These are phyloP conservation scores for Straminergon stramineum DNA, from an alignment of 225 moss, liverwort and hornwort species.

Conservation along the genomic window DNA sequence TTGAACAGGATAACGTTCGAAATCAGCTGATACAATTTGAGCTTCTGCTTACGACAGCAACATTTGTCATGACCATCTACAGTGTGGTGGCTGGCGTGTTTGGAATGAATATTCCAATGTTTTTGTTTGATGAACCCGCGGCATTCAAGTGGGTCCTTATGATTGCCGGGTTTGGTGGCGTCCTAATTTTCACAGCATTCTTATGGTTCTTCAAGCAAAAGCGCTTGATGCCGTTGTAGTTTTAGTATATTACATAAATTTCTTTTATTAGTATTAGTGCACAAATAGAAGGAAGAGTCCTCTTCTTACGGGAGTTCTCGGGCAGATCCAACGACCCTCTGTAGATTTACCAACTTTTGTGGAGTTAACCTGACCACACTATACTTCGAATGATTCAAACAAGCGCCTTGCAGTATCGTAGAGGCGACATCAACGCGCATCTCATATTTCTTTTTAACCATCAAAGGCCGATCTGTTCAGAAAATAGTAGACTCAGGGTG, in stretches of 20 bases:
- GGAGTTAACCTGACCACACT: neutral
- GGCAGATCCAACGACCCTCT: neutral
- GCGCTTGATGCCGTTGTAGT: conserved; percentile 69
- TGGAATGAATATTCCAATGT: conserved; percentile 92
- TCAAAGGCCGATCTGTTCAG: neutral
- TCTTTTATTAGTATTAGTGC: neutral
- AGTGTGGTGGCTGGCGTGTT: conserved; percentile 92
- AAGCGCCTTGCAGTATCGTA: neutral
- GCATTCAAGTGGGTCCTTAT: conserved; percentile 96
- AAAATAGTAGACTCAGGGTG: neutral
- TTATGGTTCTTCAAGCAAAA: conserved; percentile 90
- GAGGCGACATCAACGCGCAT: neutral
- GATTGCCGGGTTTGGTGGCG: conserved; percentile 54
- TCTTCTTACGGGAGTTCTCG: neutral
- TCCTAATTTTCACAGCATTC: conserved; percentile 56
- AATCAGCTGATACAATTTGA: conserved; percentile 99
- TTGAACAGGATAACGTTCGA: conserved; percentile 81
- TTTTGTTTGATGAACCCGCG: conserved; percentile 71
- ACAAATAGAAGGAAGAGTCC: neutral
- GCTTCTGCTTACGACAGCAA: conserved; percentile 88
- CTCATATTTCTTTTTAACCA: neutral
- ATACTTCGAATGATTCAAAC: neutral
- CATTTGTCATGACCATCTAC: conserved; percentile 87
- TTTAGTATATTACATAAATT: neutral
- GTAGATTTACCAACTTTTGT: conserved; percentile 1